Evolutionary conservation across 352 stramenopile genomes (phyloP).

Genomic region (Thraustochytrium aureum): DNA sequence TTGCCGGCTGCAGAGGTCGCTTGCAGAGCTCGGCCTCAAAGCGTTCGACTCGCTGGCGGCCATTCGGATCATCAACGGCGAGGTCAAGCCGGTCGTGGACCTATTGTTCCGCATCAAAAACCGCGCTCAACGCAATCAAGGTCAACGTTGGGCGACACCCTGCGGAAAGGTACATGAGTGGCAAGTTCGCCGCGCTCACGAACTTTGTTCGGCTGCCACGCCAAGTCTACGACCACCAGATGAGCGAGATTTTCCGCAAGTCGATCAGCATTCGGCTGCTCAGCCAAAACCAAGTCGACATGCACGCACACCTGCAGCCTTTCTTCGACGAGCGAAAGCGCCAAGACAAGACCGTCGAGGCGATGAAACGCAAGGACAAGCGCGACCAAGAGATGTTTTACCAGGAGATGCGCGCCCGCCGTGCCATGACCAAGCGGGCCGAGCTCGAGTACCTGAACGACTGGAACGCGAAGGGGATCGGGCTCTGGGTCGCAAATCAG

Average conservation of each 20-base stretch:
- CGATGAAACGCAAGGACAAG: not conserved
- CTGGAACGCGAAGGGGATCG: constrained; percentile 50
- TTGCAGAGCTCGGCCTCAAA: constrained; percentile 8
- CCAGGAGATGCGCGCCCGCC: constrained; percentile 10
- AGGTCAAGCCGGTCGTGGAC: constrained; percentile 29
- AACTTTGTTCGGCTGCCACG: constrained; percentile 38
- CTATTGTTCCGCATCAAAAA: constrained; percentile 19
- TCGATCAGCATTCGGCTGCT: constrained; percentile 5
- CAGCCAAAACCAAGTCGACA: constrained; percentile 41
- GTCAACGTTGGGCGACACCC: constrained; percentile 29
- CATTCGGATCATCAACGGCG: constrained; percentile 34
- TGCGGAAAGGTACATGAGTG: constrained; percentile 11
- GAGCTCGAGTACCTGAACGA: constrained; percentile 51
- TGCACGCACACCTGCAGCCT: constrained; percentile 38
- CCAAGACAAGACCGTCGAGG: constrained; percentile 23
- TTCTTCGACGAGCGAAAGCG: constrained; percentile 36
- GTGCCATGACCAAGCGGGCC: constrained; percentile 38
- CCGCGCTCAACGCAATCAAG: constrained; percentile 20
- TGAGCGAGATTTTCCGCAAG: constrained; percentile 17
- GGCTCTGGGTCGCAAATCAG: constrained; percentile 37
- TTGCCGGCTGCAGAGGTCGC: constrained; percentile 1
- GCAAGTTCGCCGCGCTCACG: not conserved
- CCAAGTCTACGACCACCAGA: constrained; percentile 14
- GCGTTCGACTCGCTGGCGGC: constrained; percentile 29
- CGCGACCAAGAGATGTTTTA: constrained; percentile 27